These are phyloP conservation scores for Elsinoe fawcettii DNA, from an alignment of 2,329 filamentous ascomycete species.

Conservation along the genomic window DNA sequence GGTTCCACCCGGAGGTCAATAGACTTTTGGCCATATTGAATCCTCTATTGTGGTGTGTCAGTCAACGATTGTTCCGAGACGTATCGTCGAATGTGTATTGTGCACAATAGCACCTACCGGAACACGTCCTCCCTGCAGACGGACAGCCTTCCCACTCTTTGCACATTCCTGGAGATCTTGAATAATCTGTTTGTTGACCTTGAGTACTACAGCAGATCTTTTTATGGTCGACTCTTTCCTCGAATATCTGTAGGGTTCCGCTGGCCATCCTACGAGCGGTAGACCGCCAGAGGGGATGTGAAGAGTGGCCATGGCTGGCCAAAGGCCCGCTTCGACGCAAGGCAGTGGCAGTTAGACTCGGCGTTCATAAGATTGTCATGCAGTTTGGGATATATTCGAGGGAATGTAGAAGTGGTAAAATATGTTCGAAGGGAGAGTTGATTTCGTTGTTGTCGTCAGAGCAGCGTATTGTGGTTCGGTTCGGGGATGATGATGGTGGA, in stretches of 20 bases:
- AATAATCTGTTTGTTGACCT: conserved; percentile 26
- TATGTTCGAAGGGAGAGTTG: background rate
- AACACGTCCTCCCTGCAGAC: conserved; percentile 28
- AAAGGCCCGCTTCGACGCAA: background rate
- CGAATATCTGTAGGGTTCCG: conserved; percentile 19
- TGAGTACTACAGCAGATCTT: conserved; percentile 26
- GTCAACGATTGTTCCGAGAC: background rate
- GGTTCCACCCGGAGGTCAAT: conserved; percentile 47
- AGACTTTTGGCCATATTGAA: conserved; percentile 51
- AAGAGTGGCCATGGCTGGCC: conserved; percentile 20
- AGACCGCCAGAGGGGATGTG: conserved; percentile 22
- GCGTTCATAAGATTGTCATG: conserved; percentile 3
- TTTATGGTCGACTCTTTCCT: conserved; percentile 7
- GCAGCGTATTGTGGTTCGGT: background rate
- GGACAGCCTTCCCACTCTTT: conserved; percentile 23
- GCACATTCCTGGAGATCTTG: conserved; percentile 29
- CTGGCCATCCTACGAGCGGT: conserved; percentile 21
- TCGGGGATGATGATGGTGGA: background rate
- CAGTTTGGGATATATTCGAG: background rate
- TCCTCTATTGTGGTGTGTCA: conserved; percentile 33
- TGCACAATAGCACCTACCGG: conserved; percentile 25
- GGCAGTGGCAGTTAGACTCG: background rate
- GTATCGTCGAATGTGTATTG: background rate
- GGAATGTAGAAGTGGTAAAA: background rate
- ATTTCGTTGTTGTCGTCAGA: background rate